Conservation (phyloP, 345 rosid genomes). For the Viola odorata region DNA sequence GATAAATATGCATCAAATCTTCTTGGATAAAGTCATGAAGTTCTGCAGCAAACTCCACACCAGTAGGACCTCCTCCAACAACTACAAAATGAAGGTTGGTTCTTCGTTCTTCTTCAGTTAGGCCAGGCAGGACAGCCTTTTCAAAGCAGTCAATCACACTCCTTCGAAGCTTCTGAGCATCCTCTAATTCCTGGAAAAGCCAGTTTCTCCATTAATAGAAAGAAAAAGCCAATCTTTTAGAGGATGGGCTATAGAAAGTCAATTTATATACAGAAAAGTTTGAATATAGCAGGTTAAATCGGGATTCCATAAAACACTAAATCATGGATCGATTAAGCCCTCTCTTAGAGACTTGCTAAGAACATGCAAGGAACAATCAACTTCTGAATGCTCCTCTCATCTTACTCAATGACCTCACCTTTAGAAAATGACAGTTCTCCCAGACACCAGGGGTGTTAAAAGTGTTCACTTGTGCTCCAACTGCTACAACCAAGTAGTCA, state of each 20-base stretch:
- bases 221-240: conserved; percentile 2
- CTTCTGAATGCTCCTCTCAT: too few species aligned
- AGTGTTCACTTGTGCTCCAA: conserved; percentile 94
- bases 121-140: conserved; percentile 75
- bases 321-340: too few species aligned
- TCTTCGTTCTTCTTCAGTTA: conserved; percentile 72
- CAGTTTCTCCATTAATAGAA: conserved; percentile 3
- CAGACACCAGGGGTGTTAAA: conserved; percentile 88
- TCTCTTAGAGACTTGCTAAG: too few species aligned
- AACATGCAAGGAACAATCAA: background rate
- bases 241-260: background rate
- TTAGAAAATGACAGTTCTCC: conserved; percentile 92
- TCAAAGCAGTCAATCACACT: conserved; percentile 88
- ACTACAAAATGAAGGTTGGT: conserved; percentile 83
- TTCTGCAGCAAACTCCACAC: conserved; percentile 99
- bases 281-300: too few species aligned
- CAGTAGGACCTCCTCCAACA: conserved; percentile 99
- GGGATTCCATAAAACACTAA: too few species aligned
- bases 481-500: conserved; percentile 79
- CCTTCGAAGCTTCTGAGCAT: conserved; percentile 83
- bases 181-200: conserved; percentile 76
- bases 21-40: conserved; percentile 79
- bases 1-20: conserved; percentile 67
- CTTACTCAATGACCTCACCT: conserved; percentile 35
- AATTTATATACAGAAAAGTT: too few species aligned